These are phyloP conservation scores for Podila clonocystis DNA, from an alignment of 192 early-diverging fungal species.

Conservation along the genomic window DNA sequence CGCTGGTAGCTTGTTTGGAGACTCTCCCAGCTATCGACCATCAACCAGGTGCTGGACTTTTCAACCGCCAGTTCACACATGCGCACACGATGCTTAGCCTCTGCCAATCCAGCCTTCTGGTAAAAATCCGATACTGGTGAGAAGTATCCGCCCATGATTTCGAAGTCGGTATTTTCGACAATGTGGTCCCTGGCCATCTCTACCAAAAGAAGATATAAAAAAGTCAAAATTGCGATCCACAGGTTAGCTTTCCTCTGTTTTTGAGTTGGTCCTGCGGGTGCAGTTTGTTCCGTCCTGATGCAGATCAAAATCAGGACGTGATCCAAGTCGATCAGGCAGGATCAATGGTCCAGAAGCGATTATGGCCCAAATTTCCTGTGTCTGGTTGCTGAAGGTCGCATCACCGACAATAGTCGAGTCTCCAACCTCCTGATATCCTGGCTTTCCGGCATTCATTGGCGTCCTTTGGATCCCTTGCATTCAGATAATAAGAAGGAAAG, in stretches of 20 bases:
- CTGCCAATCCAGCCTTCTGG: slow-evolving; percentile 90
- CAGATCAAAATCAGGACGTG: no score
- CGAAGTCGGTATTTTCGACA: slow-evolving; percentile 74
- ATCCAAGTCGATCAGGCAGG: no score
- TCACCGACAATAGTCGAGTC: no score
- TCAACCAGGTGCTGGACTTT: slow-evolving; percentile 89
- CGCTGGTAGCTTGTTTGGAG: slow-evolving; percentile 80
- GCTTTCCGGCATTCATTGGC: no score
- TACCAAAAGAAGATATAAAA: slow-evolving; percentile 30
- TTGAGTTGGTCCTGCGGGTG: no score
- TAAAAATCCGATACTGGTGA: slow-evolving; percentile 97
- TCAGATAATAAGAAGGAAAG: neutral
- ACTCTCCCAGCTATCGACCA: slow-evolving; percentile 97
- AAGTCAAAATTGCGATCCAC: neutral
- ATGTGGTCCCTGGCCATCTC: slow-evolving; percentile 97
- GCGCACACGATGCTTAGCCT: slow-evolving; percentile 84
- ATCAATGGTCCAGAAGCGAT: no score
- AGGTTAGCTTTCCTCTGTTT: neutral
- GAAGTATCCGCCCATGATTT: slow-evolving; percentile 95
- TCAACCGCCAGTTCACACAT: slow-evolving; percentile 94
- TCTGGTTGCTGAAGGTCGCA: no score
- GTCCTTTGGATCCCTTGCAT: neutral
- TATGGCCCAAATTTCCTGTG: no score
- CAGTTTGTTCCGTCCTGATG: no score
- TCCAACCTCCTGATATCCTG: neutral